phyloP scores from a whole-genome alignment of 1,139 yeast genomes.

The Yamadazyma taylorii region DNA sequence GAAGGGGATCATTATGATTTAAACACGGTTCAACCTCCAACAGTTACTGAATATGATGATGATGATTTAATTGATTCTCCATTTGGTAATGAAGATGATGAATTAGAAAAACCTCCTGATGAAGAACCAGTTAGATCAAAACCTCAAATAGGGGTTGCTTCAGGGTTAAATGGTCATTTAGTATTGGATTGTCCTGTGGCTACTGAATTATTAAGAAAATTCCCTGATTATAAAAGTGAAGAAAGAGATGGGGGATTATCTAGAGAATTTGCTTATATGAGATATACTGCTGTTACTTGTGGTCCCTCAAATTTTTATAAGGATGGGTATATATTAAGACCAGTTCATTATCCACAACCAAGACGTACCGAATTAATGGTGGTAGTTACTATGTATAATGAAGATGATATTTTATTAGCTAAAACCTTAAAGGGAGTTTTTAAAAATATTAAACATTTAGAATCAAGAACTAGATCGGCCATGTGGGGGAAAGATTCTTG shows the following conservation, averaged over 20 bases:
- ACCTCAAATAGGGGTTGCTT: slow-evolving; percentile 39
- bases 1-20: slow-evolving; percentile 48
- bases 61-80: slow-evolving; percentile 21
- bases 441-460: slow-evolving; percentile 48
- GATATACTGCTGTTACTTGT: slow-evolving; percentile 52
- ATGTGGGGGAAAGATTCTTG: slow-evolving; percentile 52
- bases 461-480: slow-evolving; percentile 41
- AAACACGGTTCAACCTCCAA: slow-evolving; percentile 32
- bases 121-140: slow-evolving; percentile 37
- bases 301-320: slow-evolving; percentile 49
- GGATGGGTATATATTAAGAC: slow-evolving; percentile 47
- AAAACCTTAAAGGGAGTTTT: slow-evolving; percentile 49
- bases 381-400: slow-evolving; percentile 51
- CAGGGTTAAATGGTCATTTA: slow-evolving; percentile 48
- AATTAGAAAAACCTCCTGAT: slow-evolving; percentile 32
- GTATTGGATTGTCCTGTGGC: slow-evolving; percentile 54
- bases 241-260: slow-evolving; percentile 43
- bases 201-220: slow-evolving; percentile 43
- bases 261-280: slow-evolving; percentile 49
- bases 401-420: slow-evolving; percentile 47
- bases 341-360: slow-evolving; percentile 46
- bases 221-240: slow-evolving; percentile 38
- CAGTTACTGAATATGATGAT: slow-evolving; percentile 21
- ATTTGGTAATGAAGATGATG: slow-evolving; percentile 33
- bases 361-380: slow-evolving; percentile 49